phyloP scores from a whole-genome alignment of 805 yeast species.

The Wickerhamomyces hampshirensis region DNA sequence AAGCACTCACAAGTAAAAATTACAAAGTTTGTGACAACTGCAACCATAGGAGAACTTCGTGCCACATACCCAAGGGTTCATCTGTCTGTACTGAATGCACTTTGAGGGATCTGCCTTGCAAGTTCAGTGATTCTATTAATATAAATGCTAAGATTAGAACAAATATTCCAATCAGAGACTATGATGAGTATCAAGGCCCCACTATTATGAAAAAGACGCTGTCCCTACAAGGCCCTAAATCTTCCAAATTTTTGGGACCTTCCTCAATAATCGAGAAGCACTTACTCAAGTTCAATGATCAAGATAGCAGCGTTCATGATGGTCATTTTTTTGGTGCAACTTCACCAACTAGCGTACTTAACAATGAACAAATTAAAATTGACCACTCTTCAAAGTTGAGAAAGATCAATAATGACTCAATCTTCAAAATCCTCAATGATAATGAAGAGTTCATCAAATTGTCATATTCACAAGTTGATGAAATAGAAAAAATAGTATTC shows the following conservation, averaged over 20 bases:
- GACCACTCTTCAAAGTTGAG: slow-evolving; percentile 16
- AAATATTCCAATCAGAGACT: slow-evolving; percentile 24
- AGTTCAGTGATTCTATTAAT: slow-evolving; percentile 12
- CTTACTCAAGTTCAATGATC: slow-evolving; percentile 13
- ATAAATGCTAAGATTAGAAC: slow-evolving; percentile 17
- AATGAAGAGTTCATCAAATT: slow-evolving; percentile 23
- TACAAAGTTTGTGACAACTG: slow-evolving; percentile 20
- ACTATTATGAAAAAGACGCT: slow-evolving; percentile 25
- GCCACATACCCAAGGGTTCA: slow-evolving; percentile 17
- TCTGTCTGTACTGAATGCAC: slow-evolving; percentile 22
- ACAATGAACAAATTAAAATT: slow-evolving; percentile 14
- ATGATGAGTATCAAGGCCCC: slow-evolving; percentile 25
- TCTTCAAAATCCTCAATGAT: slow-evolving; percentile 24
- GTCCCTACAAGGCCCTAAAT: slow-evolving; percentile 25
- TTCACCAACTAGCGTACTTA: slow-evolving; percentile 11
- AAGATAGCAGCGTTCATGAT: not conserved
- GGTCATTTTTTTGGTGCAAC: slow-evolving; percentile 1
- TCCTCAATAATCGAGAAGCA: slow-evolving; percentile 23
- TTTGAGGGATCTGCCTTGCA: slow-evolving; percentile 22
- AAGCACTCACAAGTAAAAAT: not conserved
- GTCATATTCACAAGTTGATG: slow-evolving; percentile 25
- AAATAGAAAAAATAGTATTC: slow-evolving; percentile 23
- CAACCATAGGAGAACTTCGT: slow-evolving; percentile 20
- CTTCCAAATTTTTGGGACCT: slow-evolving; percentile 24
- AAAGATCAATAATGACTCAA: slow-evolving; percentile 20